Percentiles rank a stretch among this genome's conserved stretches.
Conservation (phyloP, 148 eudicot species). For the Suaeda aralocaspica region DNA sequence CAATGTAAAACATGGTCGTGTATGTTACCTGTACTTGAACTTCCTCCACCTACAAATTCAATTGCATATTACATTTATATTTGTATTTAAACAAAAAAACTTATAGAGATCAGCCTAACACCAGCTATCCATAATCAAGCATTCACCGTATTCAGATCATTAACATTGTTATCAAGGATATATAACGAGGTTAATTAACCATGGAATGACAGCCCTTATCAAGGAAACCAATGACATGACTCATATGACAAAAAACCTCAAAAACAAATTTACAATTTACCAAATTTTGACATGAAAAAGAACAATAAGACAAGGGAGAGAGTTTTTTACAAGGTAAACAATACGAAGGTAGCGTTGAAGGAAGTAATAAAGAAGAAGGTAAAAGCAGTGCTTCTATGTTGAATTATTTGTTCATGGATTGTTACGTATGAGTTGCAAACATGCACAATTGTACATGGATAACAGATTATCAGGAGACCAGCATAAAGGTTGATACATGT, state of each 20-base stretch:
- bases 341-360: too few species aligned
- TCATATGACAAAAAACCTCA: not conserved
- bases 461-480: too few species aligned
- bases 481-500: too few species aligned
- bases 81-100: conserved; percentile 5
- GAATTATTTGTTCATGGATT: too few species aligned
- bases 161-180: not conserved
- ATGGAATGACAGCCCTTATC: not conserved
- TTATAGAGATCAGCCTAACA: not conserved
- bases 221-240: not conserved
- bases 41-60: conserved; percentile 41
- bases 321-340: not conserved
- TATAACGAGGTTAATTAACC: not conserved
- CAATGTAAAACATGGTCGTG: not conserved
- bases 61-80: conserved; percentile 9
- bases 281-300: not conserved
- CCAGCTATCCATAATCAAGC: not conserved
- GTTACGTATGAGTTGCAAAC: too few species aligned
- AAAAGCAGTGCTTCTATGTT: too few species aligned
- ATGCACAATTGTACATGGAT: too few species aligned
- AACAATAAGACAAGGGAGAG: not conserved
- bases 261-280: not conserved
- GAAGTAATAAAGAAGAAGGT: too few species aligned
- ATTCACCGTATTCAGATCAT: not conserved
- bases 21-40: conserved; percentile 38